Evolutionary conservation across 352 stramenopile genomes (phyloP).

Genomic region (Phytopythium chamaehyphon): DNA sequence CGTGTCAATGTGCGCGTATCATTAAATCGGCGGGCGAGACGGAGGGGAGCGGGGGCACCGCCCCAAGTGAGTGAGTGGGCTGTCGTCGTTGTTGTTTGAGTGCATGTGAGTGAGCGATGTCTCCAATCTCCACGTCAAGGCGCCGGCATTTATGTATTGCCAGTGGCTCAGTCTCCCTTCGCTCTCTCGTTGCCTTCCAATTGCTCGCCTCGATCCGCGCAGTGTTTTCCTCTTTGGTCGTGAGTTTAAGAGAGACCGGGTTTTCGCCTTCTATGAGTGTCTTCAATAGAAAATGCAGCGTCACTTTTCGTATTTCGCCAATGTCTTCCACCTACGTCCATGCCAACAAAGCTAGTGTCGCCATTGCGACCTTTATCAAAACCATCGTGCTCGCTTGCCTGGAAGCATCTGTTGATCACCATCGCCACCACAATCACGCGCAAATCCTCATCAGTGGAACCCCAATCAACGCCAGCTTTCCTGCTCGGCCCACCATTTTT

Average conservation of each 20-base stretch:
- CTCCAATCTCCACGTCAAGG: no score
- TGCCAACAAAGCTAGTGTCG: neutral
- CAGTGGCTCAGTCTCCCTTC: no score
- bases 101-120: no score
- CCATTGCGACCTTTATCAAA: neutral
- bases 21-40: neutral
- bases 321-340: neutral
- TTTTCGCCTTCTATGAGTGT: conserved; percentile 2
- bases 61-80: neutral
- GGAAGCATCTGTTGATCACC: neutral
- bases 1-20: conserved; percentile 7
- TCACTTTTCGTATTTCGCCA: conserved; percentile 1
- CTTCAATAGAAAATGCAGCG: conserved; percentile 6
- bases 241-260: conserved; percentile 2
- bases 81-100: neutral
- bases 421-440: no score
- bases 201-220: no score
- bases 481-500: conserved; percentile 29
- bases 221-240: conserved; percentile 1
- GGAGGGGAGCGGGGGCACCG: neutral
- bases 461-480: no score
- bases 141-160: no score
- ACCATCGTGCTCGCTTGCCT: neutral
- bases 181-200: no score
- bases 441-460: neutral